Evolutionary conservation across 179 eudicot genomes (phyloP).

Genomic region (Heliamphora pulchella): DNA sequence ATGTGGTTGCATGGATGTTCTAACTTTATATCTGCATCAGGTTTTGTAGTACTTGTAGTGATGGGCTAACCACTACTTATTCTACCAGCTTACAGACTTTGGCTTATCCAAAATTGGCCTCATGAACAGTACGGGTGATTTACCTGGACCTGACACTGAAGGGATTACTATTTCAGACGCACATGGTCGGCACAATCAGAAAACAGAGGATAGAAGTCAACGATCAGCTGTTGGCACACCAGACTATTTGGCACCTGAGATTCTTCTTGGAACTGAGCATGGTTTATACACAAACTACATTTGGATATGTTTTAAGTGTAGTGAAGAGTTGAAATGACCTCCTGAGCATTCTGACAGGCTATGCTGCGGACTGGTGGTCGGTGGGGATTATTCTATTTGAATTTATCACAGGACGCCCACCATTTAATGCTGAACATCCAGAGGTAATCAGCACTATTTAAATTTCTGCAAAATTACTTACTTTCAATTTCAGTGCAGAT

Average conservation of each 20-base stretch:
- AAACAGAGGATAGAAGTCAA: slow-evolving; percentile 20
- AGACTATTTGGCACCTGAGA: slow-evolving; percentile 46
- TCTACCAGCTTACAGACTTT: slow-evolving; percentile 40
- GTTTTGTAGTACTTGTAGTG: not conserved
- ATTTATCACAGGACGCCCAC: slow-evolving; percentile 32
- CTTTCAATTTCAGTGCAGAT: not conserved
- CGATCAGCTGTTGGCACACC: slow-evolving; percentile 43
- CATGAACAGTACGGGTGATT: slow-evolving; percentile 34
- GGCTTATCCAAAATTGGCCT: slow-evolving; percentile 40
- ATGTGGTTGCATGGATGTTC: not conserved
- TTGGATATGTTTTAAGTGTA: not conserved
- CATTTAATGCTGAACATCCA: slow-evolving; percentile 34
- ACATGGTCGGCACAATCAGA: slow-evolving; percentile 14
- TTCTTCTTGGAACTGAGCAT: slow-evolving; percentile 42
- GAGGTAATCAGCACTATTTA: slow-evolving; percentile 25
- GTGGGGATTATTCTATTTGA: slow-evolving; percentile 38
- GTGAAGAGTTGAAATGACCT: slow-evolving; percentile 18
- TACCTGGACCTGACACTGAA: slow-evolving; percentile 25
- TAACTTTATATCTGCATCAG: not conserved
- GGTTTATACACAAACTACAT: slow-evolving; percentile 23
- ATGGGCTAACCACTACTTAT: slow-evolving; percentile 8
- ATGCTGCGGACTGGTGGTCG: slow-evolving; percentile 52
- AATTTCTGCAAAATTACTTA: not conserved
- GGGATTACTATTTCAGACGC: slow-evolving; percentile 20
- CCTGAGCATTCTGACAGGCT: slow-evolving; percentile 23